Evolutionary conservation across 352 stramenopile species (phyloP), one percentile per base, ranked within the genome.

Genomic region (Phytophthora constricta): DNA sequence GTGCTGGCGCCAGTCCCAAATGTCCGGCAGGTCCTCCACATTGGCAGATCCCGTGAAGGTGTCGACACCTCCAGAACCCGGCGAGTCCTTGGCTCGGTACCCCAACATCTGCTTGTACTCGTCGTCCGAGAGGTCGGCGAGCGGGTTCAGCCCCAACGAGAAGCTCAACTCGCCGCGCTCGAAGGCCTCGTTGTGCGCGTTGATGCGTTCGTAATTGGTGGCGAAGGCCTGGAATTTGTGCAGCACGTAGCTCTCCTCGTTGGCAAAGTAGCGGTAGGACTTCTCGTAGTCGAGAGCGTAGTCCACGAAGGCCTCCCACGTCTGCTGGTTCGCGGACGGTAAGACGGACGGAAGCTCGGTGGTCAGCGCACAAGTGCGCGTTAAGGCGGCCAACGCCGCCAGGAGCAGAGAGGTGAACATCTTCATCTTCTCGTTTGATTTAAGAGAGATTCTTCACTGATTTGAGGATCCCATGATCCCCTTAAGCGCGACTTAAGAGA

Each of bases 1-100:
- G 66, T 98, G 91, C 20, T 70, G 52, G 31, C 87, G 76, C 98
- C 98, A 99, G 80, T 99, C 96, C 26, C 98, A 79, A 41, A 73
- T 73, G 7, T 88, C 72, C 0, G 95, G 93, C 2, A 97, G 13
- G 25, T 74, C 58, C 14, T 62, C 17, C 22, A 68, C 9, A n/a
- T 65, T 58, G 8, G 56, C 55, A 3, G 69, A 54, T 43, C 55
- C 61, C 7, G 34, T 31, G 26, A 77, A 74, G 22, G 65, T 77
- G 43, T 74, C 70, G 3, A 26, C 42, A 3, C 63, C 65, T 14
- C 25, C 5, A 4, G 23, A 43, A 17, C 10, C 19, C 13, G 56
- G 41, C 0, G 27, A 58, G 0, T 50, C 17, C 4, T 20, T 34
- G 11, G 33, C 10, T 43, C 56, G 69, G 52, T 79, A 85, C 22